These are phyloP conservation scores for Magnaporthiopsis incrustans DNA, from an alignment of 2,329 filamentous ascomycete species.

Conservation along the genomic window DNA sequence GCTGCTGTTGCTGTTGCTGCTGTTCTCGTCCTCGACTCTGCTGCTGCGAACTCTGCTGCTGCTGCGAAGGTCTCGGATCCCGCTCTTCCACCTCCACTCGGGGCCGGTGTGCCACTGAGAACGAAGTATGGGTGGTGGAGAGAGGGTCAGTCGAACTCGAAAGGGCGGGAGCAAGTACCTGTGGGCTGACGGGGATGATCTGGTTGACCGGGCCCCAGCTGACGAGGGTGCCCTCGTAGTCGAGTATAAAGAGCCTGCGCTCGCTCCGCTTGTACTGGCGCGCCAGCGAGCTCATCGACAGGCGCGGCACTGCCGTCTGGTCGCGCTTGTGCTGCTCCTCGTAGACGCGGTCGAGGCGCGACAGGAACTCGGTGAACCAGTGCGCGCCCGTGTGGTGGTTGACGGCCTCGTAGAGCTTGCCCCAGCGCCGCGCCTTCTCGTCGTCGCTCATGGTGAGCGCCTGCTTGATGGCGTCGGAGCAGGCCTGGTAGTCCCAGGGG, in stretches of 20 bases:
- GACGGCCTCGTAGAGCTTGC: conserved; percentile 63
- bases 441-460: conserved; percentile 72
- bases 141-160: not conserved
- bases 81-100: too few species aligned
- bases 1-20: too few species aligned
- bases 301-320: conserved; percentile 76
- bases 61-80: too few species aligned
- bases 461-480: conserved; percentile 74
- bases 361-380: conserved; percentile 74
- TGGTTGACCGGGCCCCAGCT: conserved; percentile 78
- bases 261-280: conserved; percentile 58
- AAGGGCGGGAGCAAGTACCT: conserved; percentile 23
- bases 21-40: too few species aligned
- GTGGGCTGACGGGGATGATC: conserved; percentile 78
- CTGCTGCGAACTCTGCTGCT: too few species aligned
- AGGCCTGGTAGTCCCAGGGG: conserved; percentile 89
- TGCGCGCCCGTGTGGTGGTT: conserved; percentile 74
- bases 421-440: conserved; percentile 70
- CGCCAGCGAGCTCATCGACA: conserved; percentile 60
- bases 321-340: conserved; percentile 80
- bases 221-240: conserved; percentile 89
- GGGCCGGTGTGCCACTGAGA: not conserved
- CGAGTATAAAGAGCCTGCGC: conserved; percentile 76
- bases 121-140: not conserved
- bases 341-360: conserved; percentile 65